Base-by-base conservation (phyloP, 2,329 filamentous ascomycete species). In the Chaetoscypha palmicola region DNA sequence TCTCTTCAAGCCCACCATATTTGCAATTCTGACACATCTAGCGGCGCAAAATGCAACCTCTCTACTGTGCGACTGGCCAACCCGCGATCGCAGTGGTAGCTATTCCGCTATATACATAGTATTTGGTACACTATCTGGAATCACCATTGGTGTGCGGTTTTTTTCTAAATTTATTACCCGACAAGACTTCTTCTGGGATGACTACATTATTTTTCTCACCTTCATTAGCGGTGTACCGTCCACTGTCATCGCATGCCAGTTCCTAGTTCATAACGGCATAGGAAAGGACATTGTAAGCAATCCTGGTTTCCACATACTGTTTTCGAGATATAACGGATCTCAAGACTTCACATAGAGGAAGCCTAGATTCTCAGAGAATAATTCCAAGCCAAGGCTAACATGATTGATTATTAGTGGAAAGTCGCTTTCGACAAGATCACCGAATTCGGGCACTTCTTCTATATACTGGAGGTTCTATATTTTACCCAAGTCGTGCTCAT, bases 11-110 rank as follows among this genome's bases (percentile, higher is more conserved):
- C 20, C 10, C 17, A n/a, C n/a, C n/a, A n/a, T n/a, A n/a, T n/a
- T 22, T 28, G 26, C 16, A 2, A n/a, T n/a, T 14, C 19, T 14
- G 23, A 4, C 14, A 14, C 26, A 9, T 12, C 8, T 20, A 41
- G 38, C n/a, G 9, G 14, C 30, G 5, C 17, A 70, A 51, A 70
- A 70, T 47, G 55, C 62, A 38, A 69, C 67, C 0, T 42, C 54
- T 11, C 62, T 64, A 14, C 52, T 58, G 26, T 72, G 69, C 42
- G 56, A 59, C 64, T 35, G 63, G 60, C 41, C 31, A 20, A 10
- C 41, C 20, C 31, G 14, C 17, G 24, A 45, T 26, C 43, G 36
- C 10, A 39, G n/a, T 17, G 14, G 32, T 20, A 26, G 26, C 9
- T 48, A 39, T 23, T 28, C 12, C 10, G 17, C 11, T 3, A 23